Percentiles rank a stretch among this genome's conserved stretches.
phyloP scores from a whole-genome alignment of 108 stramenopile genomes.

The Schizochytrium sp. region DNA sequence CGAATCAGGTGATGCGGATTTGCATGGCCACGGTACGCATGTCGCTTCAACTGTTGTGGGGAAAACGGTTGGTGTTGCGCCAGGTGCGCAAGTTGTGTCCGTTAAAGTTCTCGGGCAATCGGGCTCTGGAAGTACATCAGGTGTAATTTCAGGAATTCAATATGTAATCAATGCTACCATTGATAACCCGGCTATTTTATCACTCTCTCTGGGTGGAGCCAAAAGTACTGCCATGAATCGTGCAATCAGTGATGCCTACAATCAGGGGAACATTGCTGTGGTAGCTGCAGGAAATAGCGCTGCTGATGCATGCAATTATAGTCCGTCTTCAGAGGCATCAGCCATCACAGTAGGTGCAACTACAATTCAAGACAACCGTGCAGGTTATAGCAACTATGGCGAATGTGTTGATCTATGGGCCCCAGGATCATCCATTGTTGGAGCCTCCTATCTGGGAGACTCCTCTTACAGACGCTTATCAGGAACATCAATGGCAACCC shows the following conservation, averaged over 20 bases:
- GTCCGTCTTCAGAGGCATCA: not conserved
- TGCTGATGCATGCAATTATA: not conserved
- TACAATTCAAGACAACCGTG: not conserved
- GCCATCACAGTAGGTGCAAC: conserved; percentile 34
- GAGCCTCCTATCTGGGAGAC: not conserved
- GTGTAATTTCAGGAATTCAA: not conserved
- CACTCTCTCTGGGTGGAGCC: not conserved
- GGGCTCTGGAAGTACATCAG: not conserved
- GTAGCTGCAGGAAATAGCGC: not conserved
- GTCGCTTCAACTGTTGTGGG: not conserved
- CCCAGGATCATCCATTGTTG: not conserved
- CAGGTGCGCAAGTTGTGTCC: not conserved
- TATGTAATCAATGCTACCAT: not conserved
- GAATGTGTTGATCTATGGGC: conserved; percentile 23
- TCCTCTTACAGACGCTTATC: no score
- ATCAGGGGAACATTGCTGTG: not conserved
- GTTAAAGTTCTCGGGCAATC: not conserved
- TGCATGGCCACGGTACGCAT: conserved; percentile 28
- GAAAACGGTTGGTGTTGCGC: not conserved
- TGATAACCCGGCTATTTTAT: not conserved
- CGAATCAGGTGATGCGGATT: not conserved
- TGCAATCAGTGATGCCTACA: not conserved
- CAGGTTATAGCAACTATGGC: conserved; percentile 4
- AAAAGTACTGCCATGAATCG: not conserved
- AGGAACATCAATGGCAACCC: no score